Base-by-base conservation (phyloP, 805 yeast species). In the Suhomyces kilbournensis region DNA sequence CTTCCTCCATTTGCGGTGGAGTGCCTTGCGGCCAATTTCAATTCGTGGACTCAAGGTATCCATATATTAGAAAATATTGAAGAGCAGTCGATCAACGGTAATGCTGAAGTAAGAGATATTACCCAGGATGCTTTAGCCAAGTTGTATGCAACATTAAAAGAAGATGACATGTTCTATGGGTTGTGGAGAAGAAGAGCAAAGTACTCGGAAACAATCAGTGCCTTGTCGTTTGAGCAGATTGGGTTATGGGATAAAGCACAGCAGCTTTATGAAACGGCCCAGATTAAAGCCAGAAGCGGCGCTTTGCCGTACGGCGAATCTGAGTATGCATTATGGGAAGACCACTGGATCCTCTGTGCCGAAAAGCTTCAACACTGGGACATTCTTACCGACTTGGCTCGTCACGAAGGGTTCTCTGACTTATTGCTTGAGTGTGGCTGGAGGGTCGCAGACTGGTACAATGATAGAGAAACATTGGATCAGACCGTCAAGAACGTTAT, bases 361-460 rank as follows among this genome's bases (percentile, higher is more conserved):
- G 97, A 94, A 65, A 93, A 93, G 67, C 75, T 94, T 40, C 99
- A 94, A 65, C 97, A 94, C 58, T 94, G 99, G 99, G 99, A 94
- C 64, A 86, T 94, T 46, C 75, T 94, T 53, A 93, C 99, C 0
- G 99, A 94, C 62, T 76, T 96, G 28, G 97, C 99, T 2, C 91
- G 93, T 61, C 98, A 96, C 64, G 99, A 96, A 75, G 97, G 97
- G 0, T 96, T 93, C 66, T 91, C 97, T 0, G 99, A 94, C 63
- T 76, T 94, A 57, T 72, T 96, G 23, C 75, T 94, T n/a, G 99
- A 94, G 68, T 96, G 99, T 78, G 99, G 98, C 38, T 94, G 99
- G 99, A 80, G 99, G 63, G 96, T 94, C 39, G 97, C 99, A 7
- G 98, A 94, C 64, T 94, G 99, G 99, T 86, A 86, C 54, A 85